A percentile compares a stretch with the other conserved stretches of the same genome.
Evolutionary conservation across 805 yeast genomes (phyloP).

Genomic region (Huiozyma naganishii): DNA sequence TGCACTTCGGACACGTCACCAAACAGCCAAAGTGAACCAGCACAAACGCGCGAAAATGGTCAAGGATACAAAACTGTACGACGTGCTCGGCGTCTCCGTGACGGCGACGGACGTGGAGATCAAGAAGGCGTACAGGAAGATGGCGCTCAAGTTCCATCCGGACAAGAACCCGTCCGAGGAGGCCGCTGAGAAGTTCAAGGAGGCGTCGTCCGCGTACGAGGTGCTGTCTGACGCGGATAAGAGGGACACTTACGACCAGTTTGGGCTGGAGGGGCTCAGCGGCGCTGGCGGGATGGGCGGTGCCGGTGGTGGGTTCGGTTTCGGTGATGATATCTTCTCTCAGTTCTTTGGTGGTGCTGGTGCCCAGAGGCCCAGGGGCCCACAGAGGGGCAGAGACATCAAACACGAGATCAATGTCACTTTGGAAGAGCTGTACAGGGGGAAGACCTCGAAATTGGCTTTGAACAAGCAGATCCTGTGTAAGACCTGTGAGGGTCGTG

Average conservation of each 20-base stretch:
- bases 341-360: constrained; percentile 75
- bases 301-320: constrained; percentile 46
- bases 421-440: constrained; percentile 87
- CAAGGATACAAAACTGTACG: constrained; percentile 70
- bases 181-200: constrained; percentile 92
- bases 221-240: constrained; percentile 78
- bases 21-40: too few species aligned
- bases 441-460: constrained; percentile 89
- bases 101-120: constrained; percentile 60
- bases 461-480: constrained; percentile 86
- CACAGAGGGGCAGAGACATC: constrained; percentile 82
- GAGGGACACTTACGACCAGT: constrained; percentile 79
- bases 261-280: constrained; percentile 84
- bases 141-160: constrained; percentile 75
- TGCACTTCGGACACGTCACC: too few species aligned
- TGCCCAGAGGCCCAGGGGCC: constrained; percentile 66
- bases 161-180: constrained; percentile 73
- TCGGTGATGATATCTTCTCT: constrained; percentile 34
- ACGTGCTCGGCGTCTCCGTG: constrained; percentile 59
- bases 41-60: constrained; percentile 42
- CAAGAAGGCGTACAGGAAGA: constrained; percentile 73
- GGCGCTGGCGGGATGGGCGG: constrained; percentile 71
- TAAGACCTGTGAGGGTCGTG: constrained; percentile 83
- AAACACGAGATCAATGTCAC: constrained; percentile 78
- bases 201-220: constrained; percentile 80